phyloP scores from a whole-genome alignment of 1,284 basidiomycete genomes.

The Ganoderma lucidum region DNA sequence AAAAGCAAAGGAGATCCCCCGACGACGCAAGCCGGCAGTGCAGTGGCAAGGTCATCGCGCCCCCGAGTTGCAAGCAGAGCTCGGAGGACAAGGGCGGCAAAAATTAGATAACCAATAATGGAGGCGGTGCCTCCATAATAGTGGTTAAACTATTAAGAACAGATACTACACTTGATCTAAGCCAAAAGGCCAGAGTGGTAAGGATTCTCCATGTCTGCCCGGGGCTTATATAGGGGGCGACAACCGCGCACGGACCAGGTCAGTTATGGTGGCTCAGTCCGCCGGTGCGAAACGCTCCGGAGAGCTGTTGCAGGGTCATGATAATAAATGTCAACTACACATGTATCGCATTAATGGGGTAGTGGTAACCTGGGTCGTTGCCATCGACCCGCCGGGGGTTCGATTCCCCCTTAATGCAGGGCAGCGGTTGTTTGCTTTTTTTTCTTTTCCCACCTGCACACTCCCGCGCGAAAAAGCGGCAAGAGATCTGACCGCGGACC shows the following conservation, averaged over 20 bases:
- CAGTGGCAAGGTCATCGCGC: conserved; percentile 36
- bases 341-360: conserved; percentile 40
- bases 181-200: conserved; percentile 94
- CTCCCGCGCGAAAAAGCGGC: too few relatives aligned
- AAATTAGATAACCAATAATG: conserved; percentile 42
- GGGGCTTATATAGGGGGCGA: conserved; percentile 13
- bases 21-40: conserved; percentile 36
- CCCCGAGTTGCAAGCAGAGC: conserved; percentile 37
- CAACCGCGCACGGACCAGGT: conserved; percentile 29
- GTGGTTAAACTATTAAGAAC: conserved; percentile 87
- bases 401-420: conserved; percentile 60
- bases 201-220: conserved; percentile 25
- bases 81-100: conserved; percentile 34
- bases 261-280: conserved; percentile 3
- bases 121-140: conserved; percentile 58
- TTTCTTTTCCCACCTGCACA: too few relatives aligned
- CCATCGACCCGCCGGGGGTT: conserved; percentile 72
- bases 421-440: too few relatives aligned
- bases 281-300: too few relatives aligned
- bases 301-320: too few relatives aligned
- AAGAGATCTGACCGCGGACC: too few relatives aligned
- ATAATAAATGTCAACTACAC: background rate
- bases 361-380: conserved; percentile 44
- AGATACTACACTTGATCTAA: conserved; percentile 98
- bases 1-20: conserved; percentile 28